Percentiles rank a stretch among this genome's conserved stretches.
Conservation (phyloP, 2,329 filamentous ascomycete species). For the Arachnopeziza araneosa region DNA sequence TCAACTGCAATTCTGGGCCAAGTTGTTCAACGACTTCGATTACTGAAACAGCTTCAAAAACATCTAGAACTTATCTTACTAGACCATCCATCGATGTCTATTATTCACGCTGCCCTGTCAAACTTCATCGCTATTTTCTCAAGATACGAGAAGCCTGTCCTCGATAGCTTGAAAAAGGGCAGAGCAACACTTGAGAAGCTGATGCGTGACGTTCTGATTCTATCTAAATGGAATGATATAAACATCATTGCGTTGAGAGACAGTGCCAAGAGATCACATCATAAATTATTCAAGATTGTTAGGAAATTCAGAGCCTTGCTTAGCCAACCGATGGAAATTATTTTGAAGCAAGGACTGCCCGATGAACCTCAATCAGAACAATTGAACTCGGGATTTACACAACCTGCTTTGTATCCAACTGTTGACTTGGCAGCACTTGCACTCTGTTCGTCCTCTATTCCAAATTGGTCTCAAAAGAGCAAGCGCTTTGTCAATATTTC, state of each 20-base stretch:
- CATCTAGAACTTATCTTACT: conserved; percentile 58
- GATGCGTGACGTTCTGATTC: conserved; percentile 85
- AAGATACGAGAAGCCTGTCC: conserved; percentile 62
- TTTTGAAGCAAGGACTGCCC: conserved; percentile 56
- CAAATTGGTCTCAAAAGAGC: conserved; percentile 42
- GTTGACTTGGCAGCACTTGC: conserved; percentile 25
- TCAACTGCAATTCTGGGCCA: conserved; percentile 75
- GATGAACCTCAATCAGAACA: conserved; percentile 32
- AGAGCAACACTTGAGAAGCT: conserved; percentile 77
- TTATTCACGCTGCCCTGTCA: conserved; percentile 58
- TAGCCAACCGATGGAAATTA: conserved; percentile 64
- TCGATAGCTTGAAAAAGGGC: conserved; percentile 61
- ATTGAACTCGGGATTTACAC: not conserved
- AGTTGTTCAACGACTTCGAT: conserved; percentile 63
- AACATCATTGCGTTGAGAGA: conserved; percentile 87
- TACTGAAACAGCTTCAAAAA: conserved; percentile 60
- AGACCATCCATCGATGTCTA: conserved; percentile 52
- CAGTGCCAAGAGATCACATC: conserved; percentile 84
- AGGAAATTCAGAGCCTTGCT: conserved; percentile 82
- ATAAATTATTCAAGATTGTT: conserved; percentile 86
- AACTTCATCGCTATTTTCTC: conserved; percentile 75
- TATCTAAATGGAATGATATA: conserved; percentile 97
- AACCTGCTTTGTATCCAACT: conserved; percentile 9
- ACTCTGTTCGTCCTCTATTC: conserved; percentile 27
- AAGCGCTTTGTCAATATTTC: conserved; percentile 65